Evolutionary conservation across 352 stramenopile genomes (phyloP).

Genomic region (Elongisporangium anandrum): DNA sequence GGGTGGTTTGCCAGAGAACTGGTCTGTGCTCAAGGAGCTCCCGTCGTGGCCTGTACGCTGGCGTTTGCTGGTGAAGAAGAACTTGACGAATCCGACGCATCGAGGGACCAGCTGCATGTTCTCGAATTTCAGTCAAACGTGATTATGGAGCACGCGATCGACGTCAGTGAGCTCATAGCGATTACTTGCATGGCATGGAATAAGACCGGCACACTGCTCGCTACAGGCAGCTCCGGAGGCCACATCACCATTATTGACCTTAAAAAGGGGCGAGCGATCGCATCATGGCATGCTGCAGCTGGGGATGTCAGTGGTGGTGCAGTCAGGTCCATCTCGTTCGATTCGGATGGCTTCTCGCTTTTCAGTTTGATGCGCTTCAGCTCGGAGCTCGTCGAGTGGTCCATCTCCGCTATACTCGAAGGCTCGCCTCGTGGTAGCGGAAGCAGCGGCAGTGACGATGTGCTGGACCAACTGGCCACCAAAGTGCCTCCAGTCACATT

Average conservation of each 20-base stretch:
- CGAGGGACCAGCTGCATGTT: background rate
- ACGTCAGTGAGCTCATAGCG: background rate
- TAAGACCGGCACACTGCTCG: background rate
- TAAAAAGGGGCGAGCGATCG: background rate
- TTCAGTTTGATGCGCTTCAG: background rate
- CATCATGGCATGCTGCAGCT: background rate
- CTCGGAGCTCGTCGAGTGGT: background rate
- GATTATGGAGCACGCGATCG: background rate
- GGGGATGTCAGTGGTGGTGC: background rate
- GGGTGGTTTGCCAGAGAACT: conserved; percentile 21
- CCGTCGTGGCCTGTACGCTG: conserved; percentile 25
- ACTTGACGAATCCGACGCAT: background rate
- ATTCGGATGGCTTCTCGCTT: background rate
- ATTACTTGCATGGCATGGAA: background rate
- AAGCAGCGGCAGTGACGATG: background rate
- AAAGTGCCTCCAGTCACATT: background rate
- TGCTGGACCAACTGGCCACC: background rate
- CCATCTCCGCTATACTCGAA: background rate
- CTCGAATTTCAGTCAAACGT: background rate
- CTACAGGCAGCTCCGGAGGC: background rate
- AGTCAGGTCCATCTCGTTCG: background rate
- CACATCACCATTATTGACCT: background rate
- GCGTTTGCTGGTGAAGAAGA: conserved; percentile 19
- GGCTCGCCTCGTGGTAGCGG: background rate
- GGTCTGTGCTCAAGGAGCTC: conserved; percentile 25